Conservation (phyloP, 1,284 basidiomycete genomes). For the Ganoderma meredithae region DNA sequence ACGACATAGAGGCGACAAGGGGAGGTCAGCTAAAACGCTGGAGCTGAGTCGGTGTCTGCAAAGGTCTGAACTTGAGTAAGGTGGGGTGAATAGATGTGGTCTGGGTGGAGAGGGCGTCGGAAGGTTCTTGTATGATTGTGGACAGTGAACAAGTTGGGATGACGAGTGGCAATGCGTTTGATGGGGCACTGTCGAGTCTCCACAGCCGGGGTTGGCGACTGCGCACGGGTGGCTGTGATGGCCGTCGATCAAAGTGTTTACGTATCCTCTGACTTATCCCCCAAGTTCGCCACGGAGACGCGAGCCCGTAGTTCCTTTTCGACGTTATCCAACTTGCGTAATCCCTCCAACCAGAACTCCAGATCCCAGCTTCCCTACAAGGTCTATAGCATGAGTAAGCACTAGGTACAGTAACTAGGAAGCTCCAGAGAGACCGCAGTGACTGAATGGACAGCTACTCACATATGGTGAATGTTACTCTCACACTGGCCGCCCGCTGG, state of each 20-base stretch:
- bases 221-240: neutral
- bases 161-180: neutral
- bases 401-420: too few species aligned
- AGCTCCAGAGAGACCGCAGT: too few species aligned
- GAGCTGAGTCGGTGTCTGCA: too few species aligned
- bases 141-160: neutral
- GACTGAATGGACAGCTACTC: too few species aligned
- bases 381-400: neutral
- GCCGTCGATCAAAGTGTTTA: neutral
- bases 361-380: neutral
- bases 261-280: neutral
- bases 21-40: neutral
- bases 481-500: too few species aligned
- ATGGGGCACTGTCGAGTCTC: neutral
- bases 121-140: neutral
- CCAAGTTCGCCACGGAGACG: neutral
- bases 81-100: neutral
- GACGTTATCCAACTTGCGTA: conserved; percentile 1
- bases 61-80: neutral
- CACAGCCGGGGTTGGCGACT: neutral
- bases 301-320: neutral
- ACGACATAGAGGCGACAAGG: neutral
- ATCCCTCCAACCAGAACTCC: neutral
- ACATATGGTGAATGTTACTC: too few species aligned
- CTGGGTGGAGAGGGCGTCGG: neutral